These are phyloP conservation scores for Lasiosphaeris hirsuta DNA, from an alignment of 495 filamentous ascomycete genomes.

Conservation along the genomic window DNA sequence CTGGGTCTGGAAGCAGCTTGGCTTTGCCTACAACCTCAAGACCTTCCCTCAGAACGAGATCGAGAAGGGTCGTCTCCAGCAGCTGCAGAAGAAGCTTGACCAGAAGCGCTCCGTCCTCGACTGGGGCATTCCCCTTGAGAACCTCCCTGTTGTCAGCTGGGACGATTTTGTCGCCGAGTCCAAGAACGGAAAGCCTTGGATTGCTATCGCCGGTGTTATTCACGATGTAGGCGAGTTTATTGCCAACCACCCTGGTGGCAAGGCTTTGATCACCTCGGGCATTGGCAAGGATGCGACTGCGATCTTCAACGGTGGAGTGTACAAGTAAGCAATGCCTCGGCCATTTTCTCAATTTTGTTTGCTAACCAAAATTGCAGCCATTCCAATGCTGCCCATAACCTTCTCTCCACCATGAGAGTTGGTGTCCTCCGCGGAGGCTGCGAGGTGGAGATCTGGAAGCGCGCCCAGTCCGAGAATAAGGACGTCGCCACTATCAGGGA, in stretches of 20 bases:
- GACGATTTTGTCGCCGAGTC: conserved; percentile 89
- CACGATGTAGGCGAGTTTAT: conserved; percentile 95
- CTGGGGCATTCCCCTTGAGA: conserved; percentile 93
- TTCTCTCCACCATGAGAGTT: conserved; percentile 93
- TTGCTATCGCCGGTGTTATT: conserved; percentile 90
- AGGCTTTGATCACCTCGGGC: conserved; percentile 86
- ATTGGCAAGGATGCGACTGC: conserved; percentile 97
- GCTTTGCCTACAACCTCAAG: conserved; percentile 93
- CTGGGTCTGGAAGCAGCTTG: conserved; percentile 89
- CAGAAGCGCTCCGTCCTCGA: conserved; percentile 88
- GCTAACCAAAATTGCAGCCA: conserved; percentile 43
- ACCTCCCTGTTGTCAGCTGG: conserved; percentile 94
- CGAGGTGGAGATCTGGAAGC: conserved; percentile 99
- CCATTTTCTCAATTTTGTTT: not conserved
- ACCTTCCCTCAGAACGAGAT: conserved; percentile 98
- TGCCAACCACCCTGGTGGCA: conserved; percentile 95
- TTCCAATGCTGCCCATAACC: conserved; percentile 96
- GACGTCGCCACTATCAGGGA: conserved; percentile 78
- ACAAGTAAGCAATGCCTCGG: conserved; percentile 46
- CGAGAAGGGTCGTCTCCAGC: conserved; percentile 96
- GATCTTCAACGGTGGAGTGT: conserved; percentile 99
- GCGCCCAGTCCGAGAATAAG: conserved; percentile 85
- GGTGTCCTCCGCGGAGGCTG: conserved; percentile 94
- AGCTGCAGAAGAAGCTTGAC: conserved; percentile 98
- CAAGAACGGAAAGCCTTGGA: conserved; percentile 74